Conservation (phyloP, 2,329 filamentous ascomycete species). For the Acrodontium crateriforme region DNA sequence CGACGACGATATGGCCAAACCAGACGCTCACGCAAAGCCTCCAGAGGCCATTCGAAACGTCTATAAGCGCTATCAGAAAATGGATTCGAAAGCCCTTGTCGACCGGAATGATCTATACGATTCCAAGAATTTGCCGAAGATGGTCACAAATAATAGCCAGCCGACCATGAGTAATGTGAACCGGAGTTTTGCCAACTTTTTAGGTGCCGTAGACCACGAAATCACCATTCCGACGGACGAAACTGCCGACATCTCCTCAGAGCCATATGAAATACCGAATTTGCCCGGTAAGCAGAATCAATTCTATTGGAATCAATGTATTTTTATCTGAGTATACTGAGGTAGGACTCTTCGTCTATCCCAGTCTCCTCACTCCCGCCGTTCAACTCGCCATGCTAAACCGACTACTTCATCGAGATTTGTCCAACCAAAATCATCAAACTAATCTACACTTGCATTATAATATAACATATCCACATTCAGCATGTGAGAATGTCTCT, state of each 20-base stretch:
- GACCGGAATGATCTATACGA: background rate
- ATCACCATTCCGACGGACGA: background rate
- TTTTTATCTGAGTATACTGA: constrained; percentile 10
- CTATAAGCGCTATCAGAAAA: constrained; percentile 63
- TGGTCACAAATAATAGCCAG: too few species aligned
- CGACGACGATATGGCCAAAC: constrained; percentile 6
- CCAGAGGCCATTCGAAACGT: constrained; percentile 53
- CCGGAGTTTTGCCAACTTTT: too few species aligned
- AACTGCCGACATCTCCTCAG: constrained; percentile 4
- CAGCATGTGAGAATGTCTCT: constrained; percentile 23
- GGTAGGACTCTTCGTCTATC: constrained; percentile 61
- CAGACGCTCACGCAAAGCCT: constrained; percentile 68
- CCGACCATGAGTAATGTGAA: too few species aligned
- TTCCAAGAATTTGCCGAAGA: constrained; percentile 6
- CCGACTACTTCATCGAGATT: constrained; percentile 62
- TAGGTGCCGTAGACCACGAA: too few species aligned
- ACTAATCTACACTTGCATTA: constrained; percentile 89
- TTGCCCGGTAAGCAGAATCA: constrained; percentile 51
- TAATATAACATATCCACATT: constrained; percentile 46
- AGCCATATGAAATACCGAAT: constrained; percentile 46
- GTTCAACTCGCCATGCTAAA: constrained; percentile 59
- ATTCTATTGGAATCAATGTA: background rate
- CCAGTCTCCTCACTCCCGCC: constrained; percentile 54
- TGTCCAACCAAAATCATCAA: constrained; percentile 58
- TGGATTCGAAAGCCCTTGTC: constrained; percentile 27